Evolutionary conservation across 306 rosid genomes (phyloP).

Genomic region (Medicago lupulina): DNA sequence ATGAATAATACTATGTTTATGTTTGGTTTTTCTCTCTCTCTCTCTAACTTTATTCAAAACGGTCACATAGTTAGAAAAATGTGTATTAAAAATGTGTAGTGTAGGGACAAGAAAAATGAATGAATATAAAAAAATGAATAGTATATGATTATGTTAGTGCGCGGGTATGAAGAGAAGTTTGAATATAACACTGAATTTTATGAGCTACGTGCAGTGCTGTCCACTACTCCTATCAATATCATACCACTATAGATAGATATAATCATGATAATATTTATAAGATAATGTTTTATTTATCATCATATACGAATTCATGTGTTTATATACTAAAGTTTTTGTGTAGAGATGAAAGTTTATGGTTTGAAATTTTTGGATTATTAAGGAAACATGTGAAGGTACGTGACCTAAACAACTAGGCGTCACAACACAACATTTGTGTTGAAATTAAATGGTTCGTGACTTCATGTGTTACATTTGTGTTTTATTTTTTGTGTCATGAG

Average conservation of each 20-base stretch:
- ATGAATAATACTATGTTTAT: slow-evolving; percentile 37
- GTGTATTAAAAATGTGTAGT: neutral
- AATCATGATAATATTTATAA: slow-evolving; percentile 10
- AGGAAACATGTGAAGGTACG: slow-evolving; percentile 63
- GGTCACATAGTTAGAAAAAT: slow-evolving; percentile 46
- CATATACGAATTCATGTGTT: neutral
- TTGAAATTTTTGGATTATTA: slow-evolving; percentile 61
- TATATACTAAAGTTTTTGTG: slow-evolving; percentile 9
- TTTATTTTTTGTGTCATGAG: slow-evolving; percentile 34
- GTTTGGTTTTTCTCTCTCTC: slow-evolving; percentile 34
- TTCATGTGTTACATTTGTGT: slow-evolving; percentile 35
- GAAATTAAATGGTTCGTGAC: slow-evolving; percentile 58
- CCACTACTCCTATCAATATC: slow-evolving; percentile 35
- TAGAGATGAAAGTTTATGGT: slow-evolving; percentile 16
- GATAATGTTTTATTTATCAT: neutral
- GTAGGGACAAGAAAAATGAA: slow-evolving; percentile 23
- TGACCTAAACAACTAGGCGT: slow-evolving; percentile 59
- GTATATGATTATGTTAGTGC: slow-evolving; percentile 61
- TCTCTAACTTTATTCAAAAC: slow-evolving; percentile 52
- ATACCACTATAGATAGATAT: neutral
- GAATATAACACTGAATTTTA: slow-evolving; percentile 91
- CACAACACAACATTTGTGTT: slow-evolving; percentile 40
- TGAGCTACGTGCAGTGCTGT: slow-evolving; percentile 51
- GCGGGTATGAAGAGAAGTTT: slow-evolving; percentile 92
- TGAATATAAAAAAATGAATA: slow-evolving; percentile 40